Evolutionary conservation across 768 basidiomycete species (phyloP), one percentile per base, ranked within the genome.

Genomic region (Tricholomella constricta): DNA sequence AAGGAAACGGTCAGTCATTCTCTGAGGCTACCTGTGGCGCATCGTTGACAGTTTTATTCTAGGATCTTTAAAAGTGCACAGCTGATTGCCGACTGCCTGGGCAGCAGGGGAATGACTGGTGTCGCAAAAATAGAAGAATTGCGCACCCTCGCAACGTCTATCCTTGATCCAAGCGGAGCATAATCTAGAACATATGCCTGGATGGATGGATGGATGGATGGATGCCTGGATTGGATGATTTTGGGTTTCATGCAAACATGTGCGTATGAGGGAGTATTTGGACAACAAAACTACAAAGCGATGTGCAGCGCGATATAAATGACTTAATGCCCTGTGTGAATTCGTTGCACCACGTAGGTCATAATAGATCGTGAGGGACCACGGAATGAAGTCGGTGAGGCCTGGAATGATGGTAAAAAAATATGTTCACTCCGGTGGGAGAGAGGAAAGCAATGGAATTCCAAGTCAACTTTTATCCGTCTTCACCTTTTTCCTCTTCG

Each of bases 1-100:
- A 60, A 69, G 72, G 41, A 86, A 82, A 50, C 78, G 69, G 86
- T 84, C 43, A 51, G 74, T 65, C n/a, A 7, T 38, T 19, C 11
- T 11, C 3, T 20, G 0, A 46, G n/a, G 14, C 15, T 48, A 36
- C 6, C 35, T 22, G 10, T 29, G 22, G 26, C 10, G 44, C 10
- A 29, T 27, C 2, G 38, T 35, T 27, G 34, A 41, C 14, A 9
- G 27, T 40, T 17, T 27, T 11, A 50, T 37, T 4, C 31, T 14
- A 62, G 61, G 27, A 50, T 57, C 12, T 29, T 46, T 42, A 58
- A 55, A 56, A 51, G 45, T 48, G 25, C 44, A n/a, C 48, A 55
- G 9, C 26, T 60, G 19, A 25, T 59, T 34, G 48, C 48, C 9
- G 40, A 54, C 8, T 56, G 41, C 12, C 17, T 56, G 26, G 41